Conservation (phyloP, 208 protist species). For the Leishmania martiniquensis region DNA sequence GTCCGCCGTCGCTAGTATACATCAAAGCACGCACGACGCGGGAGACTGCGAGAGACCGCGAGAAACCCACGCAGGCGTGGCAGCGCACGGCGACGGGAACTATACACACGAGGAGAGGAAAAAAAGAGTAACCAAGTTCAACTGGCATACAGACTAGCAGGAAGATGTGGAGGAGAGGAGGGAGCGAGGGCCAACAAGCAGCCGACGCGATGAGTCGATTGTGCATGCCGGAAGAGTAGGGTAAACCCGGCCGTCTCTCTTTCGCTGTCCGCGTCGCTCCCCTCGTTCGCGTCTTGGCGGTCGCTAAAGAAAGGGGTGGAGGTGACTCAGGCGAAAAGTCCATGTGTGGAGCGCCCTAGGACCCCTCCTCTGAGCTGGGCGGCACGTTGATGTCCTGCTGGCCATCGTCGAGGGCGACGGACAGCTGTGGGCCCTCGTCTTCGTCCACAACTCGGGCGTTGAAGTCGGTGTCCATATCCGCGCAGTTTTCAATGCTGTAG, state of each 20-base stretch:
- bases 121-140: background rate
- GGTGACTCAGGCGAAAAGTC: background rate
- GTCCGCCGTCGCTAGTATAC: background rate
- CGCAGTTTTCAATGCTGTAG: conserved; percentile 96
- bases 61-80: background rate
- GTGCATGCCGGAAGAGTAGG: background rate
- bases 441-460: conserved; percentile 79
- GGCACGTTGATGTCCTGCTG: conserved; percentile 15
- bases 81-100: no score
- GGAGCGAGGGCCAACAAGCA: background rate
- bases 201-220: background rate
- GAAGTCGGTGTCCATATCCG: conserved; percentile 95
- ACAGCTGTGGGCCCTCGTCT: conserved; percentile 80
- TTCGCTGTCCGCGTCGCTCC: background rate
- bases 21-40: background rate
- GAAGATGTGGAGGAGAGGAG: background rate
- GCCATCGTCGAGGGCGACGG: conserved; percentile 54
- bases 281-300: background rate
- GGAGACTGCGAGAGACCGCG: background rate
- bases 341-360: background rate
- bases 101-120: background rate
- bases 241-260: background rate
- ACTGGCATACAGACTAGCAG: background rate
- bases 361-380: conserved; percentile 24
- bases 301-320: background rate